Base-by-base conservation (phyloP, 2,329 filamentous ascomycete genomes). In the Aspergillus pseudoterreus region DNA sequence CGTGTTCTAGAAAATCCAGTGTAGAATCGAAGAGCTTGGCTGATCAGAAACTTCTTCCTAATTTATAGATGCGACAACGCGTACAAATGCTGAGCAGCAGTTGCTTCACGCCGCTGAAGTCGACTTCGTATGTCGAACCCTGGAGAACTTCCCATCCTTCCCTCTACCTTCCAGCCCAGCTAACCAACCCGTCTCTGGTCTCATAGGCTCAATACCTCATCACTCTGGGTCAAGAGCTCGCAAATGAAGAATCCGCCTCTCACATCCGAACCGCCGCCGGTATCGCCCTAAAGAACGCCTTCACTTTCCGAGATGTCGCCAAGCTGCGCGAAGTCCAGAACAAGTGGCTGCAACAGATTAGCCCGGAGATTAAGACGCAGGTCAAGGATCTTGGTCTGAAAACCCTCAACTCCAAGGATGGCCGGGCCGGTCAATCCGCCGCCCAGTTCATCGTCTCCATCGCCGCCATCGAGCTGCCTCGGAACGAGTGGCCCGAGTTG, bases 241-340 rank as follows among this genome's bases (percentile, higher is more conserved):
- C 92, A 70, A 96, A 96, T 75, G 92, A 97, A 69, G 82, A 83
- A 63, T 86, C 88, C 61, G 81, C 88, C 69, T 82, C 88, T 59
- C 83, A 90, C 69, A 94, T 96, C 70, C 88, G 94, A 81, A 88
- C 90, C 63, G 92, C 94, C 63, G 94, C 94, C 65, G 94, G 92
- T 84, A 84, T 99, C 64, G 92, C 94, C 63, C 81, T 99, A 68
- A 99, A 99, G 79, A 99, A 99, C 81, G 88, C 94, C 66, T 97
- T 99, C 78, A 90, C 90, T 68, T 89, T 92, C 67, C 88, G 94
- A 80, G 94, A 99, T 75, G 86, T 86, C 67, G 78, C 84, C 66
- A 87, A 91, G 69, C 85, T 96, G 75, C 87, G 89, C 69, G 88
- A 95, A 71, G 84, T 97, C 52, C 94, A 97, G 77, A 82, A 85